Conservation (phyloP, 768 basidiomycete genomes). For the Podaxis sp. region DNA sequence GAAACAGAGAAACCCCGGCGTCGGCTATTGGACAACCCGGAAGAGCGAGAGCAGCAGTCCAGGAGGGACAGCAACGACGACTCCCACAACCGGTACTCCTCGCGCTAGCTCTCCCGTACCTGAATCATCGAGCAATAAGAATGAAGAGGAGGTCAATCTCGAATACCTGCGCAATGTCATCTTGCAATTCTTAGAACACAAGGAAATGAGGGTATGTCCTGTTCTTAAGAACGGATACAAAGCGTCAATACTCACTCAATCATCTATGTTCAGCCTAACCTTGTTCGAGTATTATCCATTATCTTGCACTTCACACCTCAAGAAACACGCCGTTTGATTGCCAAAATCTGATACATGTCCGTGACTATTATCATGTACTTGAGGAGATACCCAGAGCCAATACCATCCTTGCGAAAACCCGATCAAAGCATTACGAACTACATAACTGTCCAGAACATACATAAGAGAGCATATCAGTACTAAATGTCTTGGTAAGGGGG, state of each 20-base stretch:
- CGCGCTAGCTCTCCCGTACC: conserved; percentile 38
- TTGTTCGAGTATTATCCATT: conserved; percentile 88
- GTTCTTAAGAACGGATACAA: neutral
- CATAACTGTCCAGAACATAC: neutral
- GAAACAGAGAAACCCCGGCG: conserved; percentile 87
- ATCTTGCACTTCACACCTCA: conserved; percentile 95
- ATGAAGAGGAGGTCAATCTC: conserved; percentile 91
- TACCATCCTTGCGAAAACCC: neutral
- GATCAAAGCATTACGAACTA: neutral
- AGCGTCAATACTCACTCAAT: conserved; percentile 1
- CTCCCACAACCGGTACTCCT: conserved; percentile 35
- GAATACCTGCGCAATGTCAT: conserved; percentile 97
- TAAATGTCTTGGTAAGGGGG: conserved; percentile 47
- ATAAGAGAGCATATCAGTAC: neutral
- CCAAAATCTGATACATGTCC: conserved; percentile 63
- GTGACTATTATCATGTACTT: conserved; percentile 7
- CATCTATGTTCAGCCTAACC: conserved; percentile 62
- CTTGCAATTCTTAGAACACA: conserved; percentile 95
- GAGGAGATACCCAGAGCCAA: neutral
- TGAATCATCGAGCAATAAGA: conserved; percentile 32
- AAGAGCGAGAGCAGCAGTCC: conserved; percentile 37
- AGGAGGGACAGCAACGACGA: conserved; percentile 39
- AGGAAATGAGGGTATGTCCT: conserved; percentile 89
- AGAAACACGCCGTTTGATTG: conserved; percentile 84
- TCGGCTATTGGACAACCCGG: conserved; percentile 83